phyloP scores from a whole-genome alignment of 2,329 filamentous ascomycete genomes.

The Talaromyces sp. region DNA sequence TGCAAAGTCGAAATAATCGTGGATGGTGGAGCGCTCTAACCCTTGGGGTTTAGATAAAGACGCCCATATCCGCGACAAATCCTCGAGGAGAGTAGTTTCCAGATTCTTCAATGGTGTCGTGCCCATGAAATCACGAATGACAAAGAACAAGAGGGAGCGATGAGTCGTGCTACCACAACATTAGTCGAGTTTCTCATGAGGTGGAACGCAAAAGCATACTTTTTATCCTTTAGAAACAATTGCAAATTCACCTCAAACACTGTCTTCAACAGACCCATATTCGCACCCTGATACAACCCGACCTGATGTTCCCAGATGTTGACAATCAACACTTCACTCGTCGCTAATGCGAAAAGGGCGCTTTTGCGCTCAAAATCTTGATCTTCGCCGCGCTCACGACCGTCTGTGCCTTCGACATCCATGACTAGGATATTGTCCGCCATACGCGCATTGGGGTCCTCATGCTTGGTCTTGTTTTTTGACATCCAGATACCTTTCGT shows the following conservation, averaged over 20 bases:
- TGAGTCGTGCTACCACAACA: constrained; percentile 63
- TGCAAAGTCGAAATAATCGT: constrained; percentile 98
- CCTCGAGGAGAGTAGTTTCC: constrained; percentile 82
- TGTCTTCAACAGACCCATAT: constrained; percentile 97
- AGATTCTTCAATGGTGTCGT: constrained; percentile 86
- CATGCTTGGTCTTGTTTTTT: constrained; percentile 69
- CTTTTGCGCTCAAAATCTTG: constrained; percentile 99
- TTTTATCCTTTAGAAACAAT: constrained; percentile 90
- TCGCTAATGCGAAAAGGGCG: constrained; percentile 91
- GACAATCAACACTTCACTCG: constrained; percentile 94
- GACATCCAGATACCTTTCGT: constrained; percentile 99
- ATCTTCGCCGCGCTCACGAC: constrained; percentile 91
- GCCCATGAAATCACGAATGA: constrained; percentile 94
- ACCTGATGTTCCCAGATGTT: constrained; percentile 99
- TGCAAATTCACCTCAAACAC: constrained; percentile 98
- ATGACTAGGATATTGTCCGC: constrained; percentile 98
- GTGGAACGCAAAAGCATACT: constrained; percentile 53
- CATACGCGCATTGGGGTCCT: constrained; percentile 57
- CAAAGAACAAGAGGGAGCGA: constrained; percentile 92
- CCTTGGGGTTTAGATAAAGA: constrained; percentile 87
- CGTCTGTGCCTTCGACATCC: constrained; percentile 98
- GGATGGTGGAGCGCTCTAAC: constrained; percentile 80
- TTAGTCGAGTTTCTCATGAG: not conserved
- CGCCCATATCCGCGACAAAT: constrained; percentile 86
- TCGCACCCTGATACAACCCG: constrained; percentile 93